Percentiles rank a stretch among this genome's conserved stretches.
Evolutionary conservation across 1,139 yeast species (phyloP).

Genomic region (Hyphopichia buzzinii): DNA sequence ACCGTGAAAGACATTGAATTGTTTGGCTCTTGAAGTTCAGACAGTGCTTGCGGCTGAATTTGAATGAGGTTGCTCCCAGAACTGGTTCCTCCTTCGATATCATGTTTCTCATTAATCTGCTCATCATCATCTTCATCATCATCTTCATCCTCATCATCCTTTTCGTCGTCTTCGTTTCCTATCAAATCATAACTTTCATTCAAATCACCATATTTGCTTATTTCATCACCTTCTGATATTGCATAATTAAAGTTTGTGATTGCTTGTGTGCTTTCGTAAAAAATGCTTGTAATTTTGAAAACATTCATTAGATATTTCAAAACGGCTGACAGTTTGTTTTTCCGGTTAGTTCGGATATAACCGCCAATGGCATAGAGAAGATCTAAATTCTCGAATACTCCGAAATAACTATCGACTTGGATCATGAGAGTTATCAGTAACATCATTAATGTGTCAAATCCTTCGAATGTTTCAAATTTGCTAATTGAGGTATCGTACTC

Average conservation of each 20-base stretch:
- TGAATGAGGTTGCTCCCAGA: not conserved
- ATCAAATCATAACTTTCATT: conserved; percentile 35
- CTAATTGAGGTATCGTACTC: conserved; percentile 36
- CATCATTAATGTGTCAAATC: conserved; percentile 23
- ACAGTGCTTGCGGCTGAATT: conserved; percentile 5
- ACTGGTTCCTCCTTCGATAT: not conserved
- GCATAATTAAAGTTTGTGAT: conserved; percentile 39
- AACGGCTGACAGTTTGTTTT: conserved; percentile 10
- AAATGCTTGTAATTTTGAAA: conserved; percentile 28
- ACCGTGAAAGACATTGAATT: conserved; percentile 24
- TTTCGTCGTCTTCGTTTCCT: conserved; percentile 12
- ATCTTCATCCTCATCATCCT: conserved; percentile 14
- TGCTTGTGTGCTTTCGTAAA: conserved; percentile 41
- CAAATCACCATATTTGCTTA: conserved; percentile 32
- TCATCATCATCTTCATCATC: conserved; percentile 11
- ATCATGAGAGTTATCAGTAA: conserved; percentile 36
- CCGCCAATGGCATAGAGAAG: conserved; percentile 45
- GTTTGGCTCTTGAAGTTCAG: conserved; percentile 6
- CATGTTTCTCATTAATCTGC: conserved; percentile 4
- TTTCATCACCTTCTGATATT: conserved; percentile 31
- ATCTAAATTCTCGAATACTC: conserved; percentile 44
- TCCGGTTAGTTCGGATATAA: conserved; percentile 25
- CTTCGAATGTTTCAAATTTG: conserved; percentile 10
- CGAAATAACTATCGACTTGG: conserved; percentile 36
- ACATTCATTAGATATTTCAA: conserved; percentile 23